phyloP scores from a whole-genome alignment of 1,284 basidiomycete species.

The Polyporus tsugae region DNA sequence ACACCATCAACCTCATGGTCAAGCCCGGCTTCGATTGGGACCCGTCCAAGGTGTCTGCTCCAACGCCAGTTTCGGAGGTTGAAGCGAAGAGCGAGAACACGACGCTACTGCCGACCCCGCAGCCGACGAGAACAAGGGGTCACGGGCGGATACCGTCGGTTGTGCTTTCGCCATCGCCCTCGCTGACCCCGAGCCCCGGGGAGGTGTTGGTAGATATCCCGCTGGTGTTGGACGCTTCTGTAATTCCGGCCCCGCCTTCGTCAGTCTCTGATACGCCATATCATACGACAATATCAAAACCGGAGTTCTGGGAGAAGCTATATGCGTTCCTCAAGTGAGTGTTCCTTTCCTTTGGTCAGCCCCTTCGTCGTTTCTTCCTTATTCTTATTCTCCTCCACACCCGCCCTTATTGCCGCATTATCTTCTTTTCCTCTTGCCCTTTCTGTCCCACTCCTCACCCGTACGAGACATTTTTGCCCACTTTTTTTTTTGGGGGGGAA shows the following conservation, averaged over 20 bases:
- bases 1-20: constrained; percentile 84
- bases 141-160: constrained; percentile 78
- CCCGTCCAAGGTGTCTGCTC: constrained; percentile 48
- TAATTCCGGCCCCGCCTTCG: constrained; percentile 52
- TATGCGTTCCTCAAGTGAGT: constrained; percentile 69
- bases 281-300: constrained; percentile 72
- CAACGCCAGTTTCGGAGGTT: constrained; percentile 25
- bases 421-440: neutral
- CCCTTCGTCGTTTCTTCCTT: too few relatives aligned
- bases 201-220: constrained; percentile 67
- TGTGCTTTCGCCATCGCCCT: constrained; percentile 78
- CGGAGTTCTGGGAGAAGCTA: constrained; percentile 80
- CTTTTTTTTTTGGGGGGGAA: neutral
- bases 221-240: constrained; percentile 66
- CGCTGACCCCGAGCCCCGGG: constrained; percentile 49
- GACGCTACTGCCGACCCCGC: constrained; percentile 38
- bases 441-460: neutral
- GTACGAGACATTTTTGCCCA: too few relatives aligned
- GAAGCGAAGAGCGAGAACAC: constrained; percentile 22
- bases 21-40: constrained; percentile 81
- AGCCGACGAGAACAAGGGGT: constrained; percentile 33
- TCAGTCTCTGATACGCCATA: constrained; percentile 58
- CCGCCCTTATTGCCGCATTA: neutral
- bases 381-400: neutral
- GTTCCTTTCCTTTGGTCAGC: neutral